A percentile compares a stretch with the other conserved stretches of the same genome.
Conservation (phyloP, 306 rosid species). For the Psophocarpus tetragonolobus region DNA sequence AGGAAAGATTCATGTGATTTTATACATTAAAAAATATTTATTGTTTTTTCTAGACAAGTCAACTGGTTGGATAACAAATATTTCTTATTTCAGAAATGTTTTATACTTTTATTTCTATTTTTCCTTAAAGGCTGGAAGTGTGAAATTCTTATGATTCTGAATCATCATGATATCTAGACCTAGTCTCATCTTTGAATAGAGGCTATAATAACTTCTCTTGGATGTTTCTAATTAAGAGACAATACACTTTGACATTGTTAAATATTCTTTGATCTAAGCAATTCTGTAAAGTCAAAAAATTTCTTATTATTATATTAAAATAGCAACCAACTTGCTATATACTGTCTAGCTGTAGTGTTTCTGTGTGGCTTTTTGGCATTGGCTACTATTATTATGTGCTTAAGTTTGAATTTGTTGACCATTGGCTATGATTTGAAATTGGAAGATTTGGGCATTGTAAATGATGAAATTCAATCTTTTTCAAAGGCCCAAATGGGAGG, state of each 20-base stretch:
- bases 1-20: not conserved
- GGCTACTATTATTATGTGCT: not conserved
- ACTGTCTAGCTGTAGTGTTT: not conserved
- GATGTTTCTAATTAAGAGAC: not conserved
- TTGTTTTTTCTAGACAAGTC: not conserved
- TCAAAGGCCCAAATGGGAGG: constrained; percentile 79
- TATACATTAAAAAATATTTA: not conserved
- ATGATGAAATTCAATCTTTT: not conserved
- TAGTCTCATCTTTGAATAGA: not conserved
- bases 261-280: not conserved
- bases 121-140: not conserved
- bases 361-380: not conserved
- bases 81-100: not conserved
- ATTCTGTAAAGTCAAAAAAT: not conserved
- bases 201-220: no score
- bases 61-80: not conserved
- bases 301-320: not conserved
- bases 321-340: not conserved
- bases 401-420: not conserved
- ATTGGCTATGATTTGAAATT: not conserved
- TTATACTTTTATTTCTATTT: no score
- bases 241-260: not conserved
- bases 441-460: not conserved
- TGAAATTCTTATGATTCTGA: not conserved
- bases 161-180: not conserved